Evolutionary conservation across 2,329 filamentous ascomycete species (phyloP), one percentile per base, ranked within the genome.

Genomic region (Aspergillus oerlinghausenensis): DNA sequence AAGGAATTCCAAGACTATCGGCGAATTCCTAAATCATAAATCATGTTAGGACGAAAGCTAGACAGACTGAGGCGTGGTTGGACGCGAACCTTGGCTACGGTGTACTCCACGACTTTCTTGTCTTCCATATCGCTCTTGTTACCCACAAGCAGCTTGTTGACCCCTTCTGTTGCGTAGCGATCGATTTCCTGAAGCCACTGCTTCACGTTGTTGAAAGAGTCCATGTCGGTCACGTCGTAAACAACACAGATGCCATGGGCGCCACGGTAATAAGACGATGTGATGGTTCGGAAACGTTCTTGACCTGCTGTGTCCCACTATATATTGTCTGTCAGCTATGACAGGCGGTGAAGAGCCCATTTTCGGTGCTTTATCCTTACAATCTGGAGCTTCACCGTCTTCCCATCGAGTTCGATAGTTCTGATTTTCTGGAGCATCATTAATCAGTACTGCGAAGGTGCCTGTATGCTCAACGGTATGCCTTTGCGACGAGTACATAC

Each of bases 81-180:
- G 49, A 35, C 49, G 70, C 84, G 60, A 82, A 97, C 94, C 90
- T 99, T 99, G 68, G 94, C 94, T 67, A 97, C 94, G 63, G 92
- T 96, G 85, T 99, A 99, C 79, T 99, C 94, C 61, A 99, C 94
- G 43, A 97, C 94, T 84, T 97, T 99, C 89, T 99, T 99, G 81
- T 99, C 94, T 59, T 93, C 87, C 92, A 99, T 97, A 89, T 99
- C 94, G 80, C 92, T 96, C 89, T 99, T 99, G 89, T 99, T 99
- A 73, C 94, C 94, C 62, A 99, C 93, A 61, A 99, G 87, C 65
- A 99, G 85, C 85, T 99, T 99, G 87, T 99, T 99, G 73, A 99
- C 94, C 65, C 94, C 94, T 80, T 99, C 94, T 67, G 94, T 99
- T 69, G 94, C 94, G 73, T 99, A 97, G 77, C 94, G 88, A 82